Evolutionary conservation across 169 alveolate species (phyloP), one percentile per base, ranked within the genome.

Genomic region (Plasmodium vivax): DNA sequence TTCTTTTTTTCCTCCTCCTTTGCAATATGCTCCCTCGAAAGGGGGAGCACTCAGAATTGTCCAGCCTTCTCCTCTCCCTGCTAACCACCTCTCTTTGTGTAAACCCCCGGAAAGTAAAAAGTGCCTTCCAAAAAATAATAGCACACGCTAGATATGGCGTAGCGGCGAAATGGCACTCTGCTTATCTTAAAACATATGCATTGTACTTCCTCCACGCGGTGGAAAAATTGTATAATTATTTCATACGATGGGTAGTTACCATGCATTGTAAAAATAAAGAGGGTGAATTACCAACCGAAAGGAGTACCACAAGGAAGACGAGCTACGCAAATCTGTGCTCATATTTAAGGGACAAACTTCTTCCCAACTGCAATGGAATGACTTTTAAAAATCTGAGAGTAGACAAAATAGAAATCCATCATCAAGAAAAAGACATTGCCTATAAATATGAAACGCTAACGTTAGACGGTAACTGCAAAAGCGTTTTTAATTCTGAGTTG

Each of bases 1-100:
- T 84, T 16, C 47, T 85, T 19, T 34, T 85, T 73, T 73, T 71
- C 3, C 51, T 85, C 19, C 45, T 74, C 32, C 51, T 85, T 72
- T 85, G 54, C 16, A 71, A 71, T 85, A 19, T 85, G 27, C 72
- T 85, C 45, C 34, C 38, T 16, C 30, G 54, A 38, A 73, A 85
- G 6, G 30, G 36, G 45, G 79, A 85, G 77, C 9, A 85, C 14
- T 85, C 79, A 0, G 54, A 45, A 38, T 16, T 74, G 27, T 73
- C 73, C 84, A 19, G 74, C 62, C 51, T 71, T 14, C 23, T 85
- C 30, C 45, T 85, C 38, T 72, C 58, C 38, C 45, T 85, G 36
- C 73, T 85, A 51, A 85, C 93, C 38, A 83, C 45, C 68, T 34
- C 43, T 36, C 73, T 83, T 36, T 83, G 72, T 62, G 72, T 83